A percentile compares a stretch with the other conserved stretches of the same genome.
phyloP scores from a whole-genome alignment of 768 basidiomycete species.

The Gymnopilus dilepis region DNA sequence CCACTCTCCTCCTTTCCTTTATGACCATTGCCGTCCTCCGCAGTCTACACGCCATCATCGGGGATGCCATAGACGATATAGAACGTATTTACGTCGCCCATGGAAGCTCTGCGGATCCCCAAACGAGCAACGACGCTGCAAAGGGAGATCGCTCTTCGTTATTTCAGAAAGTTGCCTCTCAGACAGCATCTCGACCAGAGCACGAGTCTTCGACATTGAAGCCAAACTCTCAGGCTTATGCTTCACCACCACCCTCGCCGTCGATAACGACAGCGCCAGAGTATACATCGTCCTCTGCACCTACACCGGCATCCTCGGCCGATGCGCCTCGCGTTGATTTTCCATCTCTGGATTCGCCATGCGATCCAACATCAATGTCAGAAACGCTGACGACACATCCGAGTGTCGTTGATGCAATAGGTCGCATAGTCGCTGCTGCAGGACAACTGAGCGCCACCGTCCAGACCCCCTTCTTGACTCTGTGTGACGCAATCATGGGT shows the following conservation, averaged over 20 bases:
- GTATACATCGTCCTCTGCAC: conserved; percentile 32
- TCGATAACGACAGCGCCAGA: conserved; percentile 23
- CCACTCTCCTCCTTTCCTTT: conserved; percentile 7
- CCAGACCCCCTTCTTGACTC: conserved; percentile 69
- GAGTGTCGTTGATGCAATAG: conserved; percentile 61
- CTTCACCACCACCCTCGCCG: conserved; percentile 40
- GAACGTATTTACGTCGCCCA: conserved; percentile 57
- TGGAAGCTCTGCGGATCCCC: conserved; percentile 21
- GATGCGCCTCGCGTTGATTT: conserved; percentile 47
- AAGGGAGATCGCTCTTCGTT: background rate
- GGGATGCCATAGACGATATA: conserved; percentile 71
- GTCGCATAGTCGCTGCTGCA: conserved; percentile 69
- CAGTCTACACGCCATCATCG: conserved; percentile 68
- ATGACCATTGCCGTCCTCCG: conserved; percentile 71
- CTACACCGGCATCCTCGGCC: conserved; percentile 12
- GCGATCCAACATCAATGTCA: conserved; percentile 47
- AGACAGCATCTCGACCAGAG: background rate
- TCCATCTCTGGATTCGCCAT: conserved; percentile 58
- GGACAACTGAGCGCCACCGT: conserved; percentile 70
- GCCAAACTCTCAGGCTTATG: conserved; percentile 33
- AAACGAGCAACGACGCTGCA: conserved; percentile 10
- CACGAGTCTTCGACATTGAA: background rate
- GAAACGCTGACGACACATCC: conserved; percentile 68
- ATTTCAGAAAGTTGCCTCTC: background rate
- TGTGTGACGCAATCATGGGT: conserved; percentile 75